Evolutionary conservation across 176 grass and related monocot species (phyloP), one percentile per base, ranked within the genome.

Genomic region (Eragrostis nindensis): DNA sequence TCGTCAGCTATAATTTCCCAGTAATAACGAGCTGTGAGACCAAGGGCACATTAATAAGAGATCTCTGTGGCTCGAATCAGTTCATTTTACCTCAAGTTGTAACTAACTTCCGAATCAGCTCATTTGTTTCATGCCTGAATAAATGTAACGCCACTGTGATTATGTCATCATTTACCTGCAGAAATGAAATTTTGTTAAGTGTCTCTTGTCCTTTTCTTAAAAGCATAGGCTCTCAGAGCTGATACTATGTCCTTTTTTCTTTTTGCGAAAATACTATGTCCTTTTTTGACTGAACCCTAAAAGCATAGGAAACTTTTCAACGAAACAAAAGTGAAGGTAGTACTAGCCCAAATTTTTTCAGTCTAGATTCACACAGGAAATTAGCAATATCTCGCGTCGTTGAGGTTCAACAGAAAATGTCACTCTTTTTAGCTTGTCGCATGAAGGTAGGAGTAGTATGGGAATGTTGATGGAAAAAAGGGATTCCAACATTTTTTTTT

Each of bases 11-110:
- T 62, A n/a, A 69, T 61, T 47, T 85, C 47, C 13, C 36, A 61
- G 59, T 22, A n/a, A 74, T 40, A 85, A 67, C 15, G 64, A 77
- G 48, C 47, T 61, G 78, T 52, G 67, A 47, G 19, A 62, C n/a
- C n/a, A 11, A 73, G 25, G 30, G 72, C 29, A 66, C 48, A 56
- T 56, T 21, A 72, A 68, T 62, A 82, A 86, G 60, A 6, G 60
- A 6, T 40, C 39, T 70, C 65, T 25, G 24, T 77, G 73, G 73
- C 41, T 61, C 52, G 66, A 53, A 72, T 30, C 30, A 53, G 47
- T 41, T 15, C 30, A 32, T 19, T 78, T 66, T 8, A 57, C 57
- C 42, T 6, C 60, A 63, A 66, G 14, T 14, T 80, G 84, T 81
- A 86, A 68, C 71, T 81, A 62, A n/a, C n/a, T n/a, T n/a, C 0